phyloP scores from a whole-genome alignment of 129 eudicot genomes.

The Flaveria trinervia region DNA sequence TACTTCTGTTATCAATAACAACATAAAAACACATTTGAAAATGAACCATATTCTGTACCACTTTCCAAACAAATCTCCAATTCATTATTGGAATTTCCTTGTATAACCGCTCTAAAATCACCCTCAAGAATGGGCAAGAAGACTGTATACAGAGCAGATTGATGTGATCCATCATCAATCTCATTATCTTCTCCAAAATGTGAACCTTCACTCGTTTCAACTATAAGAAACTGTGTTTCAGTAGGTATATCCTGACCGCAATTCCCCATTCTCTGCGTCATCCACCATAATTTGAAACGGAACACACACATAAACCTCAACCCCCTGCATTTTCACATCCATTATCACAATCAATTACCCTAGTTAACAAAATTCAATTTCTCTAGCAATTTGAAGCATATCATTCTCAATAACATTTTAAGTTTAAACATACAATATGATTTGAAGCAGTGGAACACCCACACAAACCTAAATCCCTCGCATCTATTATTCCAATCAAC shows the following conservation, averaged over 20 bases:
- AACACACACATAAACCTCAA: slow-evolving; percentile 79
- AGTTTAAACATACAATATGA: background rate
- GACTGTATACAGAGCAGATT: slow-evolving; percentile 59
- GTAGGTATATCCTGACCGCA: slow-evolving; percentile 74
- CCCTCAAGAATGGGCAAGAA: slow-evolving; percentile 96
- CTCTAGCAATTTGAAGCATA: no score
- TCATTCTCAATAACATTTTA: no score
- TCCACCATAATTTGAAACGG: slow-evolving; percentile 95
- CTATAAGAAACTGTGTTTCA: slow-evolving; percentile 83
- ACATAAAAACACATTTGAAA: background rate
- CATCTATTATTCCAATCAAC: no score
- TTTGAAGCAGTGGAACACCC: no score
- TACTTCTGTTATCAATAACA: background rate
- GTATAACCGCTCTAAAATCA: slow-evolving; percentile 89
- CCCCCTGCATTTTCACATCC: slow-evolving; percentile 54
- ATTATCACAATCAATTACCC: background rate
- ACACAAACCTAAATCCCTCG: no score
- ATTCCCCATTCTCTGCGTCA: slow-evolving; percentile 92
- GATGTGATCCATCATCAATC: slow-evolving; percentile 30
- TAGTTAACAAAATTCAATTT: no score
- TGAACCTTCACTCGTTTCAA: slow-evolving; percentile 57
- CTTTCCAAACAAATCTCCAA: slow-evolving; percentile 88
- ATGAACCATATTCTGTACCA: slow-evolving; percentile 46
- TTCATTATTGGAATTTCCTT: slow-evolving; percentile 73
- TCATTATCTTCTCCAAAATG: slow-evolving; percentile 41